A percentile compares a stretch with the other conserved stretches of the same genome.
phyloP scores from a whole-genome alignment of 1,139 yeast species.

The Yamadazyma spencermartinsiae region DNA sequence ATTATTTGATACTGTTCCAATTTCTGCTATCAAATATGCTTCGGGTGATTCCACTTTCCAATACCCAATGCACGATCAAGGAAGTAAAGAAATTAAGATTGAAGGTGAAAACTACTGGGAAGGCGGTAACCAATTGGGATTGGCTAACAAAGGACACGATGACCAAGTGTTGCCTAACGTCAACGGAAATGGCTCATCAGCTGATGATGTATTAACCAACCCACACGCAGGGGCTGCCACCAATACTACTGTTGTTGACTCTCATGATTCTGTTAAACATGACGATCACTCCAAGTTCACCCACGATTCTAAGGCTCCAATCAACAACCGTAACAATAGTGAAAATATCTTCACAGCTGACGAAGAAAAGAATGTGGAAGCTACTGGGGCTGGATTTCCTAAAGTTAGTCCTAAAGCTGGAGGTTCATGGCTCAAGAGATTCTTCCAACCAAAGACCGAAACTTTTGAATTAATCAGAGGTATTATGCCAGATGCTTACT shows the following conservation, averaged over 20 bases:
- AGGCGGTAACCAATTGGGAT: constrained; percentile 45
- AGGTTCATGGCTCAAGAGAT: constrained; percentile 35
- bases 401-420: constrained; percentile 19
- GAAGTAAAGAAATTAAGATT: constrained; percentile 52
- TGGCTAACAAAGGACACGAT: constrained; percentile 19
- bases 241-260: constrained; percentile 12
- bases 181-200: constrained; percentile 5
- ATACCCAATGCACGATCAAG: constrained; percentile 63
- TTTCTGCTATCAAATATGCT: constrained; percentile 66
- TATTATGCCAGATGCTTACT: constrained; percentile 40
- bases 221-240: constrained; percentile 5
- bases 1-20: constrained; percentile 66
- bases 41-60: constrained; percentile 51
- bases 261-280: constrained; percentile 22
- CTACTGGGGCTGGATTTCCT: constrained; percentile 1
- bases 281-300: constrained; percentile 10
- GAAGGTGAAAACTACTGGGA: constrained; percentile 56
- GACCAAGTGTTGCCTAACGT: constrained; percentile 23
- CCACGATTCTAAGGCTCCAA: constrained; percentile 13
- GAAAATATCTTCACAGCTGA: constrained; percentile 15
- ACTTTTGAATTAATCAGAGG: constrained; percentile 40
- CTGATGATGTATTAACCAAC: constrained; percentile 7
- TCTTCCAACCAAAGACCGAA: constrained; percentile 43
- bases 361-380: constrained; percentile 11
- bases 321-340: constrained; percentile 11